These are phyloP conservation scores for Chamaenerion angustifolium DNA, from an alignment of 345 rosid genomes.

Conservation along the genomic window DNA sequence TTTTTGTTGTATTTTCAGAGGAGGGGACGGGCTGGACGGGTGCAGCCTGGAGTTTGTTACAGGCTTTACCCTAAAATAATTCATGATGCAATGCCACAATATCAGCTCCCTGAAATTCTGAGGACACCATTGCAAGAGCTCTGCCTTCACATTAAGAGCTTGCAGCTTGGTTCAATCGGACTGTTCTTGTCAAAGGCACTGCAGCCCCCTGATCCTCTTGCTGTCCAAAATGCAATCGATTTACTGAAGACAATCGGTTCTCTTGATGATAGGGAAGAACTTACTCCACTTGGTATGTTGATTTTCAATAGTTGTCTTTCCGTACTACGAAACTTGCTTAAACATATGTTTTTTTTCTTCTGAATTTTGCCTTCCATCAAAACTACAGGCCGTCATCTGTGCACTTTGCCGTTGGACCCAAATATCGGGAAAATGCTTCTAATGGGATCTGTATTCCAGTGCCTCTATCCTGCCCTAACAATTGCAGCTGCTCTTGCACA, in stretches of 20 bases:
- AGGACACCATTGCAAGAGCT: conserved; percentile 92
- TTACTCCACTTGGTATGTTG: conserved; percentile 78
- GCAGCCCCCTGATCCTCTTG: conserved; percentile 89
- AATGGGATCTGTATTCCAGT: conserved; percentile 84
- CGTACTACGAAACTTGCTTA: neutral
- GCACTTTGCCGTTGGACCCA: conserved; percentile 76
- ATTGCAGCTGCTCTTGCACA: conserved; percentile 89
- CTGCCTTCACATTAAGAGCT: conserved; percentile 78
- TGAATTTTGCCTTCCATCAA: conserved; percentile 7
- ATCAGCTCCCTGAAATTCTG: conserved; percentile 87
- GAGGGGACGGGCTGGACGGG: conserved; percentile 98
- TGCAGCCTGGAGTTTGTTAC: conserved; percentile 91
- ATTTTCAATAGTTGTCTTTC: neutral
- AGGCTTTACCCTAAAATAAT: conserved; percentile 78
- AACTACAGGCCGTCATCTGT: conserved; percentile 67
- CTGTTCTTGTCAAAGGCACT: conserved; percentile 87
- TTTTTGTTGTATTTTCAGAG: conserved; percentile 29
- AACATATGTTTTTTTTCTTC: neutral
- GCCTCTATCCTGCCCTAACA: conserved; percentile 88
- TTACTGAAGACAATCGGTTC: conserved; percentile 92
- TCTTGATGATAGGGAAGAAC: conserved; percentile 70
- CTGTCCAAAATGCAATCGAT: conserved; percentile 92
- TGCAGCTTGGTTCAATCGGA: conserved; percentile 82
- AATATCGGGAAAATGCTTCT: conserved; percentile 96
- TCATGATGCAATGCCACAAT: conserved; percentile 61